A percentile compares a stretch with the other conserved stretches of the same genome.
Conservation (phyloP, 768 basidiomycete genomes). For the Polyporus arcularius region DNA sequence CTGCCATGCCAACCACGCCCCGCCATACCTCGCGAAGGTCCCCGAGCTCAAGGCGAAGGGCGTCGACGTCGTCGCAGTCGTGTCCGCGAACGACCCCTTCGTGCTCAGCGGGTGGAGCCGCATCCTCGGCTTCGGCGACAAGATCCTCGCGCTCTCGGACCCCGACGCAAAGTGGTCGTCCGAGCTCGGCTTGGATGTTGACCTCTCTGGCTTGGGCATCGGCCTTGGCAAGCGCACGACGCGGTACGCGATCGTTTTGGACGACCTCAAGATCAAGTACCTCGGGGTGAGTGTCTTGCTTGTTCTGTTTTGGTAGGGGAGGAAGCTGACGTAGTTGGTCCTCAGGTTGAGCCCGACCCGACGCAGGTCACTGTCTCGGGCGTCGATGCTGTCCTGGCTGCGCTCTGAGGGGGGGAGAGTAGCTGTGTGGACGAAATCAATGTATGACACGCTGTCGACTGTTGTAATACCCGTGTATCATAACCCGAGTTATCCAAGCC, state of each 20-base stretch:
- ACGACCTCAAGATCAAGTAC: slow-evolving; percentile 69
- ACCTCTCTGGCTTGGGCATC: slow-evolving; percentile 39
- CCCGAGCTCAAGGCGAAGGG: slow-evolving; percentile 77
- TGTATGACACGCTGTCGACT: not conserved
- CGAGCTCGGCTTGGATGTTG: slow-evolving; percentile 49
- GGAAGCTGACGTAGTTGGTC: not conserved
- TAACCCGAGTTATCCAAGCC: too few relatives aligned
- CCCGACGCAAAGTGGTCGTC: slow-evolving; percentile 33
- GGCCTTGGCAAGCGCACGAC: slow-evolving; percentile 39
- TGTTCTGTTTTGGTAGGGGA: not conserved
- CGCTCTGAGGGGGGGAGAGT: slow-evolving; percentile 13
- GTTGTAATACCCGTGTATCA: not conserved
- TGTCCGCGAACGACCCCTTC: slow-evolving; percentile 80
- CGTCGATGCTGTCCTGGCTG: slow-evolving; percentile 43
- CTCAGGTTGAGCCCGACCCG: slow-evolving; percentile 31
- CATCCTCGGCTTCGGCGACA: slow-evolving; percentile 49
- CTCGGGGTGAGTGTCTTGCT: slow-evolving; percentile 36
- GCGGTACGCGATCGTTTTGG: slow-evolving; percentile 64
- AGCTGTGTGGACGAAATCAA: not conserved
- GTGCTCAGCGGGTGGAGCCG: slow-evolving; percentile 50
- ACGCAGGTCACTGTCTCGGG: slow-evolving; percentile 37
- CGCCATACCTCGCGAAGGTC: slow-evolving; percentile 61
- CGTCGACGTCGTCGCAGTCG: slow-evolving; percentile 64
- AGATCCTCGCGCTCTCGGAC: slow-evolving; percentile 40
- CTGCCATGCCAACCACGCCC: slow-evolving; percentile 44